Evolutionary conservation across 2,329 filamentous ascomycete species (phyloP), one percentile per base, ranked within the genome.

Genomic region (Hymenoscyphus scutula): DNA sequence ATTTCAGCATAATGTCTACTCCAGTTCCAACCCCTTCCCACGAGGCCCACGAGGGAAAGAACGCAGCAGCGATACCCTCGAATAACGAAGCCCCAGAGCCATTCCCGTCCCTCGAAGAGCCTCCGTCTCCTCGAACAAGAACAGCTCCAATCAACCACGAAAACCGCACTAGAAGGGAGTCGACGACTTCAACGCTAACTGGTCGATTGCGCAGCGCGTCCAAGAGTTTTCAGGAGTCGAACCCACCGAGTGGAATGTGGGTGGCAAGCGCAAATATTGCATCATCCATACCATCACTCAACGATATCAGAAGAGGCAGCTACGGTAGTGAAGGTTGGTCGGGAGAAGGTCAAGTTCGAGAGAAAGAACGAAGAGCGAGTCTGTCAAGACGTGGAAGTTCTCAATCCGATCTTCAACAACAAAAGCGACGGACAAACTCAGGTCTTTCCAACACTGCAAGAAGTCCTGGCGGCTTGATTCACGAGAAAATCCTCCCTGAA

Each of bases 211-310:
- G 73, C 41, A 69, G 67, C 57, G 73, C 68, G 15, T 74, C 72
- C 1, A 69, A 69, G 58, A 69, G 65, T 5, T 82, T 84, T 63
- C 75, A 77, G 60, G 76, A 79, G 55, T 82, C 81, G 5, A 77
- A 76, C 13, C 74, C 79, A 11, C 81, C 80, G 1, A 75, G 74
- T 56, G 80, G 80, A 11, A 81, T 83, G 68, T 77, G 78, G 64
- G 77, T 80, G 15, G 80, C 80, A 17, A 80, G 80, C 0, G 77
- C 79, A 45, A 74, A 77, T 37, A 76, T 82, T 59, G 78, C 68
- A n/a, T 69, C 71, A 2, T 62, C 64, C n/a, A 63, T 71, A 38
- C 71, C 72, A 65, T 69, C 72, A 7, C 53, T 74, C 32, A 55
- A 64, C 4, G 69, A 74, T 62, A 72, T 74, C 15, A 69, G 73